phyloP scores from a whole-genome alignment of 768 basidiomycete genomes.

The Mycena haematopus region DNA sequence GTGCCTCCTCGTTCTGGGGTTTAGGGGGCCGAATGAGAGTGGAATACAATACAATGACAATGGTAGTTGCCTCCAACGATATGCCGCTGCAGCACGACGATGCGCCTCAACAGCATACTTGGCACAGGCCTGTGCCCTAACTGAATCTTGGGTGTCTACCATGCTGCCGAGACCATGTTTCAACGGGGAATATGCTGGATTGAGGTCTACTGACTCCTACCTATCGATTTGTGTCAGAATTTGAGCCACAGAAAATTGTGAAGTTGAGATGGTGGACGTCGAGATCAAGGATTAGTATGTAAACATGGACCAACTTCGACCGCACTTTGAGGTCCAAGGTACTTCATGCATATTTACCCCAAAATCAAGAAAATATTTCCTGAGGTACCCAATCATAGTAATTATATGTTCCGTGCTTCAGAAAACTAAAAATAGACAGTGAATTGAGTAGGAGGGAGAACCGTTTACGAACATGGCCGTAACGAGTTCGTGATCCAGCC shows the following conservation, averaged over 20 bases:
- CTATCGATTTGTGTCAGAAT: background rate
- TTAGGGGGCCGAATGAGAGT: background rate
- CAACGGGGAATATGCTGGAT: background rate
- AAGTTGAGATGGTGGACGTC: background rate
- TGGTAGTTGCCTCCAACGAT: conserved; percentile 7
- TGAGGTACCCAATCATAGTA: background rate
- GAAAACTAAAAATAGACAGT: background rate
- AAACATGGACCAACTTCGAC: background rate
- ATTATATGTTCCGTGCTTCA: background rate
- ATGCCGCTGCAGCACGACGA: background rate
- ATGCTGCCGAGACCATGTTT: background rate
- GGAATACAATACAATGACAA: background rate
- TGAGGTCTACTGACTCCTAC: background rate
- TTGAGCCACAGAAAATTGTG: background rate
- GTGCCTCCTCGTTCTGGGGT: conserved; percentile 2
- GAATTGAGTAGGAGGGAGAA: background rate
- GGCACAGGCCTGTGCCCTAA: background rate
- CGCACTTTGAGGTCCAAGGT: background rate
- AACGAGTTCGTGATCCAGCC: conserved; percentile 11
- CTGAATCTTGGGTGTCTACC: background rate
- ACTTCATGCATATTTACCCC: background rate
- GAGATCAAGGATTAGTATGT: background rate
- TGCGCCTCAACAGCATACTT: background rate
- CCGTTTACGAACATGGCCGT: background rate
- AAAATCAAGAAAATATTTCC: background rate